Conservation (phyloP, 2,329 filamentous ascomycete genomes). For the Colletotrichum sojae region DNA sequence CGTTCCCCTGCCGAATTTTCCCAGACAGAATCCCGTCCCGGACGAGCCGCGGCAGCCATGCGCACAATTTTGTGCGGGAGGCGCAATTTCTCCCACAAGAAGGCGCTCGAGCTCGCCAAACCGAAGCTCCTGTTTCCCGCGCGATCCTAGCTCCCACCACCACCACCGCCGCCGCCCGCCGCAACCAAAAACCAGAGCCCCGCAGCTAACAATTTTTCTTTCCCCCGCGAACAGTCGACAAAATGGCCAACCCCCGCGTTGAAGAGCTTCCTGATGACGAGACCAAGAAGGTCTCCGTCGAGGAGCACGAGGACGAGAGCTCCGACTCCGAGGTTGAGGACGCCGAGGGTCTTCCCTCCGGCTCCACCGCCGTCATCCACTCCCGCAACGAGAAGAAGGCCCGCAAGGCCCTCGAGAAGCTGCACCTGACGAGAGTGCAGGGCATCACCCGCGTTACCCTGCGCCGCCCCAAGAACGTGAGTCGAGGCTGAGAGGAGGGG, state of each 20-base stretch:
- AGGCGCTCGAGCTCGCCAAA: conserved; percentile 35
- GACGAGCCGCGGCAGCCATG: conserved; percentile 7
- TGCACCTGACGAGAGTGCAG: conserved; percentile 94
- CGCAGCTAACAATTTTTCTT: conserved; percentile 30
- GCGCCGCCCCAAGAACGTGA: conserved; percentile 98
- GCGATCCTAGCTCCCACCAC: conserved; percentile 42
- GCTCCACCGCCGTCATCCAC: conserved; percentile 91
- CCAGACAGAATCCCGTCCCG: conserved; percentile 9
- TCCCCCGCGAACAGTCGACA: conserved; percentile 52
- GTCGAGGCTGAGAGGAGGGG: conserved; percentile 57
- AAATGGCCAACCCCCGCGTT: conserved; percentile 97
- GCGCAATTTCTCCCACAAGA: conserved; percentile 28
- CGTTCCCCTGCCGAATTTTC: conserved; percentile 26
- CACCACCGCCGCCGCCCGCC: conserved; percentile 20
- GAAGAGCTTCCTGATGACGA: conserved; percentile 97
- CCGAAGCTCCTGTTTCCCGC: conserved; percentile 24
- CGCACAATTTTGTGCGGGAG: conserved; percentile 34
- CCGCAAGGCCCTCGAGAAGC: conserved; percentile 98
- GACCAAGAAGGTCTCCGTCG: conserved; percentile 83
- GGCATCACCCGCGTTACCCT: conserved; percentile 99
- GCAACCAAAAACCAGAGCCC: conserved; percentile 10
- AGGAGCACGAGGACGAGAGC: conserved; percentile 79
- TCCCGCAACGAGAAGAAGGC: conserved; percentile 99
- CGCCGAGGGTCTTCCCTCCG: conserved; percentile 78
- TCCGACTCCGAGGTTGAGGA: conserved; percentile 85